Evolutionary conservation across 1,139 yeast genomes (phyloP).

Genomic region (Candida anutae): DNA sequence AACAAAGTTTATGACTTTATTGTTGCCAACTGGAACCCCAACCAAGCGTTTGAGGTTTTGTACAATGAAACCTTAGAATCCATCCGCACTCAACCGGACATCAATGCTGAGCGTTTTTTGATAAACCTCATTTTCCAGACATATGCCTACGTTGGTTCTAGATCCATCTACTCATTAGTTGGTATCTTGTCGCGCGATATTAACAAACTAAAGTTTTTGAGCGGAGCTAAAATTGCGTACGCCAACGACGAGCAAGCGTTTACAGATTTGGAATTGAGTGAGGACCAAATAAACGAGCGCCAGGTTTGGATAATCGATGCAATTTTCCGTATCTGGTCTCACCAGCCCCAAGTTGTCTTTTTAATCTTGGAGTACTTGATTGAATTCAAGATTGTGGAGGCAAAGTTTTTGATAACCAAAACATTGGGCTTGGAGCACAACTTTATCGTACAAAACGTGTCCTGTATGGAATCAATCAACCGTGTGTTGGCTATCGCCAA

Average conservation of each 20-base stretch:
- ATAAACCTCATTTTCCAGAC: conserved; percentile 62
- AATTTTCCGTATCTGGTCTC: conserved; percentile 69
- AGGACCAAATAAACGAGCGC: conserved; percentile 19
- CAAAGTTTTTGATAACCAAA: conserved; percentile 34
- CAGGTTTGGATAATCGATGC: conserved; percentile 51
- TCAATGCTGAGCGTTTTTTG: conserved; percentile 37
- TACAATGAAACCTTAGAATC: conserved; percentile 21
- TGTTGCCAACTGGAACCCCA: conserved; percentile 35
- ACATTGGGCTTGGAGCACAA: conserved; percentile 30
- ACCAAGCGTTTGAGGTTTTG: conserved; percentile 30
- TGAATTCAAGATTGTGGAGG: conserved; percentile 40
- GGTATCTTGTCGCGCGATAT: conserved; percentile 55
- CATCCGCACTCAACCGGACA: conserved; percentile 15
- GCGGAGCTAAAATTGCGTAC: conserved; percentile 26
- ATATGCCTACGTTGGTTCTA: conserved; percentile 75
- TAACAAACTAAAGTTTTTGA: conserved; percentile 39
- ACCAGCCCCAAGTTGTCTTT: conserved; percentile 75
- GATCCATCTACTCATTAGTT: conserved; percentile 83
- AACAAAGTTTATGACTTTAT: conserved; percentile 36
- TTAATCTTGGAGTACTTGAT: conserved; percentile 60
- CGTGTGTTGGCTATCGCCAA: conserved; percentile 21
- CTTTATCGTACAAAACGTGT: conserved; percentile 34
- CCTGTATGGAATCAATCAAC: conserved; percentile 40
- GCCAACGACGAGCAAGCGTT: conserved; percentile 26
- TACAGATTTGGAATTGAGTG: conserved; percentile 33